Percentiles rank a stretch among this genome's conserved stretches.
Conservation (phyloP, 139 green algal genomes). For the Chlorella sp. region DNA sequence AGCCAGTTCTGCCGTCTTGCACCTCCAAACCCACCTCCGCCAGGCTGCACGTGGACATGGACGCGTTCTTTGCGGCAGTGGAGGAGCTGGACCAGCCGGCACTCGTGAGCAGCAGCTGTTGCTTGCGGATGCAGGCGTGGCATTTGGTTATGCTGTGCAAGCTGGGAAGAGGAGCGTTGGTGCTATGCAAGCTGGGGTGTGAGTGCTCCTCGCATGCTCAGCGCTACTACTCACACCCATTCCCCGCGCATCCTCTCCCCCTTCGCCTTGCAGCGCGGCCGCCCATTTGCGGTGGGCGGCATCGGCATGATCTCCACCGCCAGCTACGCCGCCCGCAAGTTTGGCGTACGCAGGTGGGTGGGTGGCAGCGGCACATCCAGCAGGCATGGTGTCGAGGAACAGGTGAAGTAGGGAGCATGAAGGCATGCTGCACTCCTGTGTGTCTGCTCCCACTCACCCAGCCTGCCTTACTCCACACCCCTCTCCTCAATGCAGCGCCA, state of each 20-base stretch:
- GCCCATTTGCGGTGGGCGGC: conserved; percentile 88
- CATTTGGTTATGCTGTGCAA: too few species aligned
- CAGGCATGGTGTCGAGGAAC: too few species aligned
- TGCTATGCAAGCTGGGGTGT: too few species aligned
- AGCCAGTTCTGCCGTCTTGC: too few species aligned
- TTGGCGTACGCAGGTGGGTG: conserved; percentile 76
- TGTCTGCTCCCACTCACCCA: too few species aligned
- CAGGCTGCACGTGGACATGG: conserved; percentile 95
- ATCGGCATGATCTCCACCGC: conserved; percentile 93
- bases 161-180: too few species aligned
- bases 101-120: conserved; percentile 57
- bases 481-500: background rate
- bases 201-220: too few species aligned
- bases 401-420: too few species aligned
- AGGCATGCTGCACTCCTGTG: background rate
- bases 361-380: background rate
- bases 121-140: background rate
- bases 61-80: conserved; percentile 88
- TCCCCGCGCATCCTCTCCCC: background rate
- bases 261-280: conserved; percentile 53
- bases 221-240: too few species aligned
- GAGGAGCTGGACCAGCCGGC: conserved; percentile 77
- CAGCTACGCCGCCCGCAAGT: conserved; percentile 86
- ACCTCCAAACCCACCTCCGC: background rate
- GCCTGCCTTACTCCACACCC: too few species aligned